Evolutionary conservation across 495 filamentous ascomycete species (phyloP).

Genomic region (Antarctomyces pellizariae): DNA sequence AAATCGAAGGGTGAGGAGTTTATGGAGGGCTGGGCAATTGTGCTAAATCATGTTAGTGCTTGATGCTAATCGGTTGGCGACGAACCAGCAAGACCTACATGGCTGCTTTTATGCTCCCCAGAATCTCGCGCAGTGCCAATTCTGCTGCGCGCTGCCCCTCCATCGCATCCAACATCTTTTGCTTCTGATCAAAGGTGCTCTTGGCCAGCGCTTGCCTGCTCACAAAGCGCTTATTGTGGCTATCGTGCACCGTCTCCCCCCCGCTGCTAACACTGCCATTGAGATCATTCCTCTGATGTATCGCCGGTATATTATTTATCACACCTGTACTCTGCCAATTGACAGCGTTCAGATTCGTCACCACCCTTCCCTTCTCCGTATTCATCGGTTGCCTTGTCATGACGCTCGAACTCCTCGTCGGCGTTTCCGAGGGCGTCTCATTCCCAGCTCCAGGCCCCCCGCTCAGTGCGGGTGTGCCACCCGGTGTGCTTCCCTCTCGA

Average conservation of each 20-base stretch:
- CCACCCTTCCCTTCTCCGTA: constrained; percentile 1
- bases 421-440: constrained; percentile 7
- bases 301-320: constrained; percentile 45
- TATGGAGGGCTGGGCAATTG: constrained; percentile 3
- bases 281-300: constrained; percentile 16
- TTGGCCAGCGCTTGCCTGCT: constrained; percentile 25
- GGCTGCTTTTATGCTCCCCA: constrained; percentile 57
- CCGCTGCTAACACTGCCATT: constrained; percentile 12
- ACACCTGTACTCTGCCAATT: constrained; percentile 63
- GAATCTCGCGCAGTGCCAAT: constrained; percentile 56
- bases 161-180: constrained; percentile 32
- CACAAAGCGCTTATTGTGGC: constrained; percentile 10
- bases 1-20: constrained; percentile 53
- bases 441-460: constrained; percentile 7
- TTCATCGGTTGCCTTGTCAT: too few species aligned
- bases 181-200: constrained; percentile 31
- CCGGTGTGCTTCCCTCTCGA: constrained; percentile 23
- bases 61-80: not conserved
- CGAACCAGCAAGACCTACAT: constrained; percentile 27
- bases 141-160: constrained; percentile 64
- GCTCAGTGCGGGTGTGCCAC: constrained; percentile 16
- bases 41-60: constrained; percentile 5
- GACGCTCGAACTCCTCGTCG: too few species aligned
- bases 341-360: constrained; percentile 9
- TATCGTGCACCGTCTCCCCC: constrained; percentile 8